Evolutionary conservation across 164 flowering plant genomes (phyloP), one percentile per base, ranked within the genome.

Genomic region (Umbilicus rupestris): DNA sequence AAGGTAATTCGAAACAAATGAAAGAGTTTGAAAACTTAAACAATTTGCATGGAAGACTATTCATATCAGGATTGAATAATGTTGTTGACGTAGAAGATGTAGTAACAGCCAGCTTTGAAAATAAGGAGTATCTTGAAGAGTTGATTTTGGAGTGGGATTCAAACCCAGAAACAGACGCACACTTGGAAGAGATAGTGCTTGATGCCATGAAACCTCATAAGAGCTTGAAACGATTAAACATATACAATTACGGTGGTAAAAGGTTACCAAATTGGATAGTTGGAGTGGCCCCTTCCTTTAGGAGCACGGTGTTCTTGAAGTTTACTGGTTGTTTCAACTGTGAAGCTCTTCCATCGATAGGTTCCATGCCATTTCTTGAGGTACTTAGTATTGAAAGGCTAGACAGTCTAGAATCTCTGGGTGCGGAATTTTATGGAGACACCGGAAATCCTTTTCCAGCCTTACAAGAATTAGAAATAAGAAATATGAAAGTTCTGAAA

Each of bases 181-280:
- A 17, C 9, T 50, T 19, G 11, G 68, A 67, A 6, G 50, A 28
- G n/a, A 8, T 22, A 19, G 62, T 68, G 2, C 62, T 74, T 6
- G 62, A 74, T 10, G n/a, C 8, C 3, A 31, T 70, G 8, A 35
- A 60, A 7, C 69, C 71, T 5, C 66, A 45, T 37, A n/a, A 17
- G 16, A 71, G 64, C 3, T 14, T 74, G 41, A 60, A 68, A 57
- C 7, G 24, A 17, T 65, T 74, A 10, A 50, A 14, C 7, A 50
- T 74, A 12, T 1, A 11, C 0, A 3, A 3, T 8, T 74, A 71
- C 24, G 67, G 67, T 3, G 74, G 77, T 45, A 42, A 28, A 17
- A 50, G 35, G 9, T 68, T 74, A 58, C 67, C 74, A 28, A 16
- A 17, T 22, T 74, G 77, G 77, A 12, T 74, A 4, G 71, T 58